Evolutionary conservation across 176 grass and related monocot genomes (phyloP).

Genomic region (Pharus latifolius): DNA sequence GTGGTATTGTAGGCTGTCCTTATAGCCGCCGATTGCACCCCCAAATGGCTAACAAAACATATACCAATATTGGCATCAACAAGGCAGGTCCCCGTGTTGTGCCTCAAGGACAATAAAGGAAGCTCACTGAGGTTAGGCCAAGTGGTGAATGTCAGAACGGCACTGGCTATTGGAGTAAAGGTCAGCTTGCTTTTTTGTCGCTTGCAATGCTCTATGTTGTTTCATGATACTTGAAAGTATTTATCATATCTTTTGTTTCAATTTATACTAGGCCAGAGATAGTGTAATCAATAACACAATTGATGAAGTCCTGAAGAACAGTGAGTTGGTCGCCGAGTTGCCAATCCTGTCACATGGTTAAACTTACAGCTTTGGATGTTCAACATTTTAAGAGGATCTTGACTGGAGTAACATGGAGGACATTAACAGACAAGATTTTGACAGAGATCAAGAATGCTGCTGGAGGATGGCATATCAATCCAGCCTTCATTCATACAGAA

Average conservation of each 20-base stretch:
- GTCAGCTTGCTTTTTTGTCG: constrained; percentile 18
- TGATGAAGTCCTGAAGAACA: constrained; percentile 14
- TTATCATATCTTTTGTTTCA: neutral
- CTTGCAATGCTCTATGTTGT: neutral
- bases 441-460: neutral
- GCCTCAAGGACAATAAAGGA: constrained; percentile 76
- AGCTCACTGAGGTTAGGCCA: constrained; percentile 80
- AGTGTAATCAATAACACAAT: constrained; percentile 34
- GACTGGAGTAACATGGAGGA: neutral
- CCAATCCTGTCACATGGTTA: neutral
- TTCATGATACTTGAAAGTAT: neutral
- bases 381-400: neutral
- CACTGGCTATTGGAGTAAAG: constrained; percentile 85
- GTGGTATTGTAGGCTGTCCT: constrained; percentile 48
- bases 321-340: neutral
- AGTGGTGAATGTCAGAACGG: constrained; percentile 61
- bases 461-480: neutral
- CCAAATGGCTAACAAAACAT: constrained; percentile 90
- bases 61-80: constrained; percentile 56
- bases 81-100: constrained; percentile 62
- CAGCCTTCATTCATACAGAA: neutral
- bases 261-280: constrained; percentile 21
- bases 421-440: neutral
- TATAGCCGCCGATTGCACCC: constrained; percentile 69
- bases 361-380: neutral